Evolutionary conservation across 768 basidiomycete genomes (phyloP).

Genomic region (Mycena haematopus): DNA sequence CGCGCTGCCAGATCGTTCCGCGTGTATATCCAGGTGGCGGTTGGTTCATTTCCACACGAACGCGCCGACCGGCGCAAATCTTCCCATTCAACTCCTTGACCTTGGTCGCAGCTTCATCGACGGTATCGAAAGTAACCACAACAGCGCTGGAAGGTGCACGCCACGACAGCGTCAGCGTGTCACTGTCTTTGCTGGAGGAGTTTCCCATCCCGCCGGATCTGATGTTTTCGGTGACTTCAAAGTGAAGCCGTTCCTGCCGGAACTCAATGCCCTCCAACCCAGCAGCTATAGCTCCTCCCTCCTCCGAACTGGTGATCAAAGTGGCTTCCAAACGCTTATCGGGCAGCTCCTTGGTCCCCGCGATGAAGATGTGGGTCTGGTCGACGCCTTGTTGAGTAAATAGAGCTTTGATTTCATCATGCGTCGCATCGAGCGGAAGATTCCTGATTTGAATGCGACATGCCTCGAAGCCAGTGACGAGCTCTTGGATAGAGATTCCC

Average conservation of each 20-base stretch:
- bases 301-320: constrained; percentile 49
- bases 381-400: constrained; percentile 52
- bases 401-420: constrained; percentile 48
- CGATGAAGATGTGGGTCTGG: constrained; percentile 39
- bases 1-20: constrained; percentile 35
- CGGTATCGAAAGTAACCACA: constrained; percentile 49
- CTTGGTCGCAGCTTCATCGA: constrained; percentile 41
- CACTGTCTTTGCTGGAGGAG: constrained; percentile 37
- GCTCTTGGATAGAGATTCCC: constrained; percentile 51
- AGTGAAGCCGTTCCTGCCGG: constrained; percentile 45
- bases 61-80: constrained; percentile 46
- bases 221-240: constrained; percentile 50
- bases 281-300: constrained; percentile 47
- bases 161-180: constrained; percentile 60
- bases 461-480: constrained; percentile 60
- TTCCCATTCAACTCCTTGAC: constrained; percentile 44
- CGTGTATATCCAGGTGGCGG: constrained; percentile 41
- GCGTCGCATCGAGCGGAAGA: constrained; percentile 48
- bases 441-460: constrained; percentile 53
- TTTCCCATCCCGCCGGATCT: constrained; percentile 50
- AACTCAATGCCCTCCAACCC: constrained; percentile 59
- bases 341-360: constrained; percentile 37
- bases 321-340: constrained; percentile 45
- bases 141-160: constrained; percentile 51
- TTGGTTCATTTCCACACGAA: constrained; percentile 54